Percentiles rank a stretch among this genome's conserved stretches.
Evolutionary conservation across 306 rosid species (phyloP).

Genomic region (Quercus rubra): DNA sequence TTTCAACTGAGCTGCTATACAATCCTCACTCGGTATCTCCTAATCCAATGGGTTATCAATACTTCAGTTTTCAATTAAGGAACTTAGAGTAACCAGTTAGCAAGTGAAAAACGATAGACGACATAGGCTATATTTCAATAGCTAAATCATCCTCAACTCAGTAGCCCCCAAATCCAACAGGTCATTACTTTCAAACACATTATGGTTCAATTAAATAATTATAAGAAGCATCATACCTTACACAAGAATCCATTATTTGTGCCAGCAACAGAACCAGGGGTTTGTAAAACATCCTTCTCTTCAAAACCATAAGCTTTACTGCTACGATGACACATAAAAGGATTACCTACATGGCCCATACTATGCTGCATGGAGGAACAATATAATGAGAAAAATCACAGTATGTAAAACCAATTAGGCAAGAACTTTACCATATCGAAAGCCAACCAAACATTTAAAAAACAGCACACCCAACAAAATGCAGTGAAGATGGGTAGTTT

Average conservation of each 20-base stretch:
- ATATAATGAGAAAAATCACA: constrained; percentile 17
- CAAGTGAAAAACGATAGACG: not conserved
- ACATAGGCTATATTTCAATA: not conserved
- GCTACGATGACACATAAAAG: constrained; percentile 41
- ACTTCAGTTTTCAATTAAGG: not conserved
- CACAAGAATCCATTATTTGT: constrained; percentile 48
- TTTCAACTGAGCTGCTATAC: not conserved
- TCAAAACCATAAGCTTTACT: constrained; percentile 47
- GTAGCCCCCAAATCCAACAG: constrained; percentile 5
- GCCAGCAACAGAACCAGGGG: constrained; percentile 49
- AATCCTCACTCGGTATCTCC: not conserved
- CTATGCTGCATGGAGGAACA: constrained; percentile 47
- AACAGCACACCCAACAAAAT: constrained; percentile 7
- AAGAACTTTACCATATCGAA: constrained; percentile 6
- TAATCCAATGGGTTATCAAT: not conserved
- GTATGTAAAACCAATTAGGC: constrained; percentile 1
- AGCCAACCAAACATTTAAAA: not conserved
- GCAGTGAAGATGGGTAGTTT: constrained; percentile 3
- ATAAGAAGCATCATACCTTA: constrained; percentile 54
- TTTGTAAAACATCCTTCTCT: constrained; percentile 54
- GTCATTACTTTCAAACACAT: not conserved
- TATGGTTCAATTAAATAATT: not conserved
- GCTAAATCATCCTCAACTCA: not conserved
- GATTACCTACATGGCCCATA: constrained; percentile 41
- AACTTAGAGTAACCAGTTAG: not conserved